Base-by-base conservation (phyloP, 225 moss, liverwort and hornwort genomes). In the Bryoerythrophyllum caledonicum region DNA sequence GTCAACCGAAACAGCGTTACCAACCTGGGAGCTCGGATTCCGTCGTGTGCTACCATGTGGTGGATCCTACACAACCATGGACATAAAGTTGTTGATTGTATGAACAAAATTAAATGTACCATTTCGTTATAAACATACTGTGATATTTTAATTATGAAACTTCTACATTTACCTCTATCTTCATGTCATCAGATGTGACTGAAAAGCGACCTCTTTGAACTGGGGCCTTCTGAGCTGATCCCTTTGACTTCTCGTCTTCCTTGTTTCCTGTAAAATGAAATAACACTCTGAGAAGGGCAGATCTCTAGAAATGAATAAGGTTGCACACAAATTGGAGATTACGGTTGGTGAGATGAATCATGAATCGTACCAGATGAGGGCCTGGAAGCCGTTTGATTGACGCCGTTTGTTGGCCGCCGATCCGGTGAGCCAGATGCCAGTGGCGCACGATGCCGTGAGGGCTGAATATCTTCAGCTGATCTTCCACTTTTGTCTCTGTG, bases 131-230 rank as follows among this genome's bases (percentile, higher is more conserved):
- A 46, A 46, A 46, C 16, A 46, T 46, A 43, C 3, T 34, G 34
- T 34, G 6, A 34, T 34, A 38, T 38, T 38, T 49, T 17, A 19
- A 49, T 1, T 17, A 49, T 17, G 48, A 49, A 19, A 49, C 6
- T 19, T 19, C 48, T 2, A 49, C 20, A 74, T 70, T 44, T 79
- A 89, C 93, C 82, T 84, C 86, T 40, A 80, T 53, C 7, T 79
- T 80, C 54, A 79, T 78, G 74, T 88, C 84, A 60, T 95, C 90
- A 35, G 94, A 94, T 41, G 89, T 94, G 19, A 99, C 90, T 70
- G 93, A 95, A 76, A 99, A 99, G 46, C 97, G 94, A 57, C 97
- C 97, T 84, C 84, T 89, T 63, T 94, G 97, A 60, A 99, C 70
- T 48, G 89, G 88, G 37, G 72, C 77, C 68, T 88, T 88, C 61